Base-by-base conservation (phyloP, 1,139 yeast genomes). In the Candida sp. region DNA sequence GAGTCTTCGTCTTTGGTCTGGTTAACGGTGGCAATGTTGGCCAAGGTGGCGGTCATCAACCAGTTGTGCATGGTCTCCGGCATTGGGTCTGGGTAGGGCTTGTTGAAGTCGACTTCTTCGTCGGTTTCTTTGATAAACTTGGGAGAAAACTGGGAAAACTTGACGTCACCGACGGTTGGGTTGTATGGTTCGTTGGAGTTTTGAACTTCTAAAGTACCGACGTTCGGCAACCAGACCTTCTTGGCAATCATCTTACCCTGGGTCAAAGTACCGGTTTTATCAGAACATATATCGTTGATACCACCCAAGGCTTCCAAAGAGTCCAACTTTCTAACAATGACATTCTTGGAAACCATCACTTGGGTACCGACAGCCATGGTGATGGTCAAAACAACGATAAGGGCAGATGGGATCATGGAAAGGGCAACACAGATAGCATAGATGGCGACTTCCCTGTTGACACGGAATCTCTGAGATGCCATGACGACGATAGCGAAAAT, bases 311-410 rank as follows among this genome's bases (percentile, higher is more conserved):
- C 92, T 64, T 88, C 96, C 45, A 89, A 76, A 2, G 96, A 87
- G 63, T 88, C 94, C 53, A 89, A 76, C 61, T 86, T 88, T 62
- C 96, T 77, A 27, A 89, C 92, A 68, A 89, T 85, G 37, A 89
- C 96, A 62, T 87, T 75, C 61, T 86, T 81, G 42, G 72, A 67
- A 40, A 86, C 87, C 96, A 89, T 89, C 9, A 84, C 88, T 60
- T 86, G 87, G 34, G 96, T 89, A 17, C 96, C 96, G 54, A 88
- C 86, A 5, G 96, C 93, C 94, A 89, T 88, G 4, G 96, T 88
- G 55, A 89, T 88, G n/a, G 96, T 88, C 54, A 89, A 78, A 25
- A 89, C 96, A 37, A 88, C 96, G 53, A 88, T 86, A 60, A 89
- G 77, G 0, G 94, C 85, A 3, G 93, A 89, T 2, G 96, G 96